Evolutionary conservation across 306 rosid species (phyloP).

Genomic region (Begonia peltatifolia): DNA sequence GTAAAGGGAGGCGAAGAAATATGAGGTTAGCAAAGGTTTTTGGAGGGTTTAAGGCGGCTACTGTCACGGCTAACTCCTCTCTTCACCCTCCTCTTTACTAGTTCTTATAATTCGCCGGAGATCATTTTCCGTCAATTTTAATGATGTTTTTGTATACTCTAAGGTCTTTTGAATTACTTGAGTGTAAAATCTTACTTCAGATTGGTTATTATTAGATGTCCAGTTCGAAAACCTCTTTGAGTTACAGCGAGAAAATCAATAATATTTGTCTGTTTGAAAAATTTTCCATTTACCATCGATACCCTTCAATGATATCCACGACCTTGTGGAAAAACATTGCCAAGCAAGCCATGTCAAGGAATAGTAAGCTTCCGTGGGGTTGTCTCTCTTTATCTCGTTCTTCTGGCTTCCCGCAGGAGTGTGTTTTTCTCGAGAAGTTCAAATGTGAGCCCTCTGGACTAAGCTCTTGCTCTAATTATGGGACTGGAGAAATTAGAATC

Average conservation of each 20-base stretch:
- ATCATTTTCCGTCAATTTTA: too few relatives aligned
- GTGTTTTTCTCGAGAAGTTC: constrained; percentile 3
- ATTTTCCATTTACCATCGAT: constrained; percentile 2
- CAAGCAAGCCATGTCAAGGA: constrained; percentile 25
- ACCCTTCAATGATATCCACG: constrained; percentile 31
- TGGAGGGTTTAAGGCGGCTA: constrained; percentile 17
- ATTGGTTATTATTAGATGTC: constrained; percentile 31
- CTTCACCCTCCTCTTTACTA: background rate
- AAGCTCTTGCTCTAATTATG: constrained; percentile 8
- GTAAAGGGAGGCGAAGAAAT: background rate
- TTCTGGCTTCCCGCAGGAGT: constrained; percentile 13
- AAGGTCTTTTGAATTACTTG: constrained; percentile 4
- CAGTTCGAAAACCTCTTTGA: constrained; percentile 16
- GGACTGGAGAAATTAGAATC: constrained; percentile 9
- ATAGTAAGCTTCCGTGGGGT: constrained; percentile 10
- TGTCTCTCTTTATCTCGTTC: constrained; percentile 16
- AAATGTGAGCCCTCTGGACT: constrained; percentile 12
- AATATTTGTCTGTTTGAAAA: constrained; percentile 8
- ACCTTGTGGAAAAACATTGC: constrained; percentile 54
- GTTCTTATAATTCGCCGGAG: too few relatives aligned
- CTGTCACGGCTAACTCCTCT: background rate
- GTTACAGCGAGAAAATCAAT: constrained; percentile 14
- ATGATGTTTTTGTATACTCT: constrained; percentile 13
- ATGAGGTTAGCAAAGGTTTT: constrained; percentile 6
- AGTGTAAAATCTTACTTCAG: background rate